Base-by-base conservation (phyloP, 2,329 filamentous ascomycete genomes). In the Exophiala sideris region DNA sequence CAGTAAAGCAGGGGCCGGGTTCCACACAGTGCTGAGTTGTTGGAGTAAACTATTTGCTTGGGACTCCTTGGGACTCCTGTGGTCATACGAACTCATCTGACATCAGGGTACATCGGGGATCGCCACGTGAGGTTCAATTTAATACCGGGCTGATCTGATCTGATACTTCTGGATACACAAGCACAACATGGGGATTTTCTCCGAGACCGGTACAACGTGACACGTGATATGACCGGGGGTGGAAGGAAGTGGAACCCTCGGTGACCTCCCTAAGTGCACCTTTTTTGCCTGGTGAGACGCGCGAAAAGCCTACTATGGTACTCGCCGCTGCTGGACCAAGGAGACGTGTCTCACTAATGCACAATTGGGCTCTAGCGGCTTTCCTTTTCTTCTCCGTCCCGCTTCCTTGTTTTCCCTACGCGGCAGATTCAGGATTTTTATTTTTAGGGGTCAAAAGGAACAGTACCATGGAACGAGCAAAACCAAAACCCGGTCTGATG, bases 281-380 rank as follows among this genome's bases (percentile, higher is more conserved):
- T 29, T 8, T 29, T 29, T 29, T 29, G 24, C 7, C 24, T 29
- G 24, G 24, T 29, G 24, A 29, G 24, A 29, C 24, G 24, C 24
- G 24, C 5, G 7, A 29, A 29, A 29, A 29, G 24, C 24, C 24
- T 29, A 8, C 16, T 18, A 18, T 18, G 16, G 16, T 18, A 18
- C 24, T 29, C 24, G 24, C 24, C 7, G 24, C 24, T 29, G 24
- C 24, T 29, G 24, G 24, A 29, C 24, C 24, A 29, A 29, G 41
- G 41, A 24, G n/a, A 24, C 41, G 41, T 44, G 41, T 44, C 41
- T 44, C 41, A 44, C 41, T 44, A 44, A 29, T 14, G 10, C 18
- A 20, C 24, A 29, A 29, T 29, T 24, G 18, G 18, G 29, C 41
- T 12, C 40, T 12, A 42, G 40, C 16, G 18, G 24, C 20, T 20